Conservation (phyloP, 1,139 yeast species). For the Debaryomycetaceae sp. region DNA sequence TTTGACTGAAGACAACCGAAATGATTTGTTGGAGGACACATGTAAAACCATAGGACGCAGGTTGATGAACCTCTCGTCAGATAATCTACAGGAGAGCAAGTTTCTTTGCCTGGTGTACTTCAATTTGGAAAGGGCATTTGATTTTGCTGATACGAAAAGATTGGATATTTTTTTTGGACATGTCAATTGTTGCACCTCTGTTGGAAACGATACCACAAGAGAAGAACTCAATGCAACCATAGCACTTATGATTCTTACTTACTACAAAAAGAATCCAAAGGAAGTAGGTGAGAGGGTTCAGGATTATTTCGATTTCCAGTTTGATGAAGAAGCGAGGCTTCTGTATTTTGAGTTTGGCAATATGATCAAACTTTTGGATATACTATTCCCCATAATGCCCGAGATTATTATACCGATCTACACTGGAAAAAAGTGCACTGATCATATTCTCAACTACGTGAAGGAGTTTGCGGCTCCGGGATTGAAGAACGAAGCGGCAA, state of each 20-base stretch:
- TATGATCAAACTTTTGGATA: slow-evolving; percentile 17
- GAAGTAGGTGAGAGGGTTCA: slow-evolving; percentile 13
- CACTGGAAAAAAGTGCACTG: slow-evolving; percentile 15
- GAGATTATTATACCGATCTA: slow-evolving; percentile 19
- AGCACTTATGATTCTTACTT: slow-evolving; percentile 23
- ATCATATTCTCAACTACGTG: slow-evolving; percentile 14
- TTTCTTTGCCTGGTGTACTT: slow-evolving; percentile 18
- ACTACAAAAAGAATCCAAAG: slow-evolving; percentile 16
- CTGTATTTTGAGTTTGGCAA: slow-evolving; percentile 17
- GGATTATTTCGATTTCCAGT: slow-evolving; percentile 23
- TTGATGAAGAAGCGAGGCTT: slow-evolving; percentile 14
- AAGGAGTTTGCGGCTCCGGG: slow-evolving; percentile 4
- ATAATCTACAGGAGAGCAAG: slow-evolving; percentile 4
- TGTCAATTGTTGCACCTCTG: slow-evolving; percentile 14
- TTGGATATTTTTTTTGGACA: slow-evolving; percentile 19
- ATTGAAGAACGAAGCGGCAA: slow-evolving; percentile 9
- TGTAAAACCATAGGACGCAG: slow-evolving; percentile 11
- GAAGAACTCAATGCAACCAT: slow-evolving; percentile 14
- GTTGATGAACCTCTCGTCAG: slow-evolving; percentile 7
- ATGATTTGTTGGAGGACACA: slow-evolving; percentile 9
- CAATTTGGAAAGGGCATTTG: slow-evolving; percentile 16
- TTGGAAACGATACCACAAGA: slow-evolving; percentile 9
- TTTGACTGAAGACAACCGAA: slow-evolving; percentile 3
- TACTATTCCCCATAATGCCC: slow-evolving; percentile 26
- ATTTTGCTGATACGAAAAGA: slow-evolving; percentile 19